phyloP scores from a whole-genome alignment of 306 rosid species.

The Clitoria ternatea region DNA sequence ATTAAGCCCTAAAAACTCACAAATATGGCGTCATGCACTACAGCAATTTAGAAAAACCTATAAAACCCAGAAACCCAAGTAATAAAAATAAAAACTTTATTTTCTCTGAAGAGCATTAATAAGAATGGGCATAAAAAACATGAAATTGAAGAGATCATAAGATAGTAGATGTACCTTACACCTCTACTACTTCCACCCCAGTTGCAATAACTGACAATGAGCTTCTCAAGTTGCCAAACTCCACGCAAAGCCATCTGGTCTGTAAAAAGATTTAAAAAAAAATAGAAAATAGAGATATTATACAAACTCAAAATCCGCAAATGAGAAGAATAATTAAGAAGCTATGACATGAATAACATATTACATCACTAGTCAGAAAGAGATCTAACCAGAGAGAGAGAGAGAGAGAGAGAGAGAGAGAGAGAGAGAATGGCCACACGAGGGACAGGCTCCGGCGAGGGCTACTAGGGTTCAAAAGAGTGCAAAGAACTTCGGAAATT shows the following conservation, averaged over 20 bases:
- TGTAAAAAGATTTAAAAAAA: not conserved
- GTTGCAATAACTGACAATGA: conserved; percentile 69
- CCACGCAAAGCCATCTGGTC: conserved; percentile 80
- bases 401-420: no score
- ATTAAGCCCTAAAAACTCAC: not conserved
- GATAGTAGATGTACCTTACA: conserved; percentile 51
- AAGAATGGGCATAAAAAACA: not conserved
- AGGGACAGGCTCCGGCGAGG: no score
- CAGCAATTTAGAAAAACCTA: not conserved
- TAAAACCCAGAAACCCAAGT: not conserved
- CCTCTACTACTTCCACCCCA: conserved; percentile 99
- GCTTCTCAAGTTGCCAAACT: conserved; percentile 80
- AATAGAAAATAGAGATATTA: not conserved
- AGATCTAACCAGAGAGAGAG: no score
- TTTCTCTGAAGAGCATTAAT: not conserved
- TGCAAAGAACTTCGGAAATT: no score
- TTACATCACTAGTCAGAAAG: no score
- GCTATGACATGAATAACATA: no score
- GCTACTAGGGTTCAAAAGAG: no score
- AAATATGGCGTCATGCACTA: not conserved
- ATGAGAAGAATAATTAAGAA: no score
- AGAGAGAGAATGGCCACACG: no score
- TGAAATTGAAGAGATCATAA: not conserved
- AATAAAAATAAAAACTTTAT: not conserved
- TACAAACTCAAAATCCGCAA: not conserved